phyloP scores from a whole-genome alignment of 176 grass and related monocot species.

The Hordeum vulgare region DNA sequence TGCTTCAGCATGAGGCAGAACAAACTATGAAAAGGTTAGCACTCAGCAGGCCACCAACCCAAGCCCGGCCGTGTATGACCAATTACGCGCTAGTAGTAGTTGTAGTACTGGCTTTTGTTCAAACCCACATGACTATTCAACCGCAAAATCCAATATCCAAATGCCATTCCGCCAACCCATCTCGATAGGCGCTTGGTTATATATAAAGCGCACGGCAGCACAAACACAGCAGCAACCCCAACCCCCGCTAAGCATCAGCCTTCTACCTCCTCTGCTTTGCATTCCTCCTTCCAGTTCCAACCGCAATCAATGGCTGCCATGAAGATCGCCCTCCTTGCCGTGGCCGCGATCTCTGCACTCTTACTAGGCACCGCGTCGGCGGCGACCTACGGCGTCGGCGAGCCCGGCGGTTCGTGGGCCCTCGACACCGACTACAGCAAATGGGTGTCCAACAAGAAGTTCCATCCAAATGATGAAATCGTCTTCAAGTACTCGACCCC shows the following conservation, averaged over 20 bases:
- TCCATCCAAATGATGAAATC: slow-evolving; percentile 36
- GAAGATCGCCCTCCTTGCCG: not conserved
- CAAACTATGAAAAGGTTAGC: too few relatives aligned
- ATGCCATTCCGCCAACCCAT: too few relatives aligned
- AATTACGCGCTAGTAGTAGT: too few relatives aligned
- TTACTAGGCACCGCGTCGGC: slow-evolving; percentile 25
- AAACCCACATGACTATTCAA: too few relatives aligned
- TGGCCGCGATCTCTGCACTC: not conserved
- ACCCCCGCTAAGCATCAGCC: not conserved
- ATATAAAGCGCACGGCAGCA: too few relatives aligned
- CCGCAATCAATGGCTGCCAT: not conserved
- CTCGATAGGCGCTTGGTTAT: too few relatives aligned
- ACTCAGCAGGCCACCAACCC: too few relatives aligned
- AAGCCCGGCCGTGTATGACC: too few relatives aligned
- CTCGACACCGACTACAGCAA: slow-evolving; percentile 19
- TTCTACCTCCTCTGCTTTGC: not conserved
- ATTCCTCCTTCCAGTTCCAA: slow-evolving; percentile 13
- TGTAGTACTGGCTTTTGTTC: too few relatives aligned
- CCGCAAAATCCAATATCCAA: too few relatives aligned
- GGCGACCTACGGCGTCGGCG: slow-evolving; percentile 39
- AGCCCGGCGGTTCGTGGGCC: slow-evolving; percentile 36
- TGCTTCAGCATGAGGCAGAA: too few relatives aligned
- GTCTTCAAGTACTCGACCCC: slow-evolving; percentile 26
- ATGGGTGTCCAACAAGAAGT: slow-evolving; percentile 41
- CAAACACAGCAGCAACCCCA: not conserved